A percentile compares a stretch with the other conserved stretches of the same genome.
phyloP scores from a whole-genome alignment of 2,329 filamentous ascomycete genomes.

The Alternaria sp. region DNA sequence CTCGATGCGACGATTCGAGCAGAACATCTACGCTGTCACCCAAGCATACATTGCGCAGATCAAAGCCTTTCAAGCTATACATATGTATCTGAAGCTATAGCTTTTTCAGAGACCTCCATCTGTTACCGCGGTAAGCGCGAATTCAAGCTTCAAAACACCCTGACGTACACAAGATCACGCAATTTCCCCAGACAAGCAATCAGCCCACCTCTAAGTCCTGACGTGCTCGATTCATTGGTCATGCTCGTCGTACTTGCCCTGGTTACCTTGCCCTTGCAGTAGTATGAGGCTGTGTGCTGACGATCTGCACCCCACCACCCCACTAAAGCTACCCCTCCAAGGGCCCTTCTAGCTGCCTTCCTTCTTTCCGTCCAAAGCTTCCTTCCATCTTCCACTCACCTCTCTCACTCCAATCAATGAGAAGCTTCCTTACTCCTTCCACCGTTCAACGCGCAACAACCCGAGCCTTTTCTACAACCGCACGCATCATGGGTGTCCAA shows the following conservation, averaged over 20 bases:
- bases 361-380: constrained; percentile 7
- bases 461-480: constrained; percentile 25
- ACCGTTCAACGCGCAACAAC: constrained; percentile 17
- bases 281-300: constrained; percentile 26
- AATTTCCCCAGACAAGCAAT: constrained; percentile 11
- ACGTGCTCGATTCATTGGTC: constrained; percentile 22
- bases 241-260: constrained; percentile 13
- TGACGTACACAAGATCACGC: constrained; percentile 23
- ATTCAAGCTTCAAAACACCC: neutral
- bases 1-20: neutral
- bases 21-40: neutral
- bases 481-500: constrained; percentile 39
- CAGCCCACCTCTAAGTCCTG: constrained; percentile 1
- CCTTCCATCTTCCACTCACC: constrained; percentile 14
- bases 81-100: neutral
- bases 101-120: neutral
- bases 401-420: constrained; percentile 20
- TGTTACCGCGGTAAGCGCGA: constrained; percentile 1
- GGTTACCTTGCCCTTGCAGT: constrained; percentile 23
- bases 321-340: constrained; percentile 22
- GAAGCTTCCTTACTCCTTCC: constrained; percentile 19
- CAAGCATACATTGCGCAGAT: neutral
- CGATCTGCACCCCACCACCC: constrained; percentile 23
- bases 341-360: constrained; percentile 4
- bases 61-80: neutral